Evolutionary conservation across 1,284 basidiomycete genomes (phyloP).

Genomic region (Coniferiporia sulphurascens): DNA sequence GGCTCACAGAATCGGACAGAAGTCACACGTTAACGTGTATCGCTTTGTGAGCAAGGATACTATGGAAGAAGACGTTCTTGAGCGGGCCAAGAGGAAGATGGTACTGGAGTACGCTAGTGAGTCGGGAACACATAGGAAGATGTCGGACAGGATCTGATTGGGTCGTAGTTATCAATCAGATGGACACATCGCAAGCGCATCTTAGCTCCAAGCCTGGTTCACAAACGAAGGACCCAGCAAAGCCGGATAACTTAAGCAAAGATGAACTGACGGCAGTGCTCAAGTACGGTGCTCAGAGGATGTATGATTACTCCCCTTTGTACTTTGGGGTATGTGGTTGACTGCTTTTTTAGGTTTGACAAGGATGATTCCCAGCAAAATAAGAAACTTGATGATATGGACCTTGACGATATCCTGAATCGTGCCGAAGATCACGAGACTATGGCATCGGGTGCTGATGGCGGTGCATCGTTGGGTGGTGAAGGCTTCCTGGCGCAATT

Average conservation of each 20-base stretch:
- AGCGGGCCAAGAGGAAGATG: slow-evolving; percentile 99
- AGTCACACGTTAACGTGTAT: slow-evolving; percentile 97
- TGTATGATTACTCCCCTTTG: slow-evolving; percentile 47
- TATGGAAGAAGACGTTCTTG: slow-evolving; percentile 97
- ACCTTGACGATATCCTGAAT: slow-evolving; percentile 96
- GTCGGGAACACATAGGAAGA: slow-evolving; percentile 34
- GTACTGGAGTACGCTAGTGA: slow-evolving; percentile 97
- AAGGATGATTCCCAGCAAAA: slow-evolving; percentile 91
- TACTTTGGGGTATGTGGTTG: slow-evolving; percentile 18
- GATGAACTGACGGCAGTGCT: slow-evolving; percentile 98
- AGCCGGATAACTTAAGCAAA: slow-evolving; percentile 89
- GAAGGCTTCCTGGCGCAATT: slow-evolving; percentile 96
- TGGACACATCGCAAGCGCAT: slow-evolving; percentile 98
- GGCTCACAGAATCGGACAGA: slow-evolving; percentile 95
- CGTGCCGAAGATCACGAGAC: slow-evolving; percentile 98
- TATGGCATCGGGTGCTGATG: slow-evolving; percentile 72
- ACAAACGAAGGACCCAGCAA: slow-evolving; percentile 63
- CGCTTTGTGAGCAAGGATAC: slow-evolving; percentile 98
- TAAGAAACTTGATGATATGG: slow-evolving; percentile 98
- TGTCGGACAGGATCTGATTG: slow-evolving; percentile 20
- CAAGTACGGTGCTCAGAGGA: slow-evolving; percentile 98
- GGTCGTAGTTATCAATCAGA: slow-evolving; percentile 91
- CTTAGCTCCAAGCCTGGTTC: slow-evolving; percentile 72
- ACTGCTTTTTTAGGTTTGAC: slow-evolving; percentile 69
- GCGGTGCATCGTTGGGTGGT: slow-evolving; percentile 86